Percentiles rank a stretch among this genome's conserved stretches.
Conservation (phyloP, 2,329 filamentous ascomycete genomes). For the Beauveria asiatica region DNA sequence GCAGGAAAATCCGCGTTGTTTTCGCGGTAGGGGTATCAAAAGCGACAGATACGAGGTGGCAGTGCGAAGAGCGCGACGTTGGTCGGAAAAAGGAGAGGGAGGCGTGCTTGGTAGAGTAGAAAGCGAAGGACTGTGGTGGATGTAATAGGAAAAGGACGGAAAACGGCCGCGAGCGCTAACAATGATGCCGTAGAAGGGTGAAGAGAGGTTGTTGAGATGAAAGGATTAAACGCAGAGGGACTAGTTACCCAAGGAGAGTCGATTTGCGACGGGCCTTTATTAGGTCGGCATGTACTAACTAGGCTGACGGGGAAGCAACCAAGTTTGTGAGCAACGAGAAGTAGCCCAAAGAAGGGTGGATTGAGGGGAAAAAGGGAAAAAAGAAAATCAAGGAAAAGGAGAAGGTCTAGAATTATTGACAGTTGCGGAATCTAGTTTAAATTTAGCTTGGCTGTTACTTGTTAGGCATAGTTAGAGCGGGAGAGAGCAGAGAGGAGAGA, state of each 20-base stretch:
- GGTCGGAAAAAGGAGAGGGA: not conserved
- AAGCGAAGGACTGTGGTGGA: not conserved
- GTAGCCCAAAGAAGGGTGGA: not conserved
- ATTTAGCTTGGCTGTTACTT: no score
- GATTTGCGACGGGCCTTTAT: not conserved
- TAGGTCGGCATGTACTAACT: not conserved
- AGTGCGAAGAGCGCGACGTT: not conserved
- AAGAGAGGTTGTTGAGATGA: not conserved
- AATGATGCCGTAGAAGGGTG: not conserved
- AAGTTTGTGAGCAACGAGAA: not conserved
- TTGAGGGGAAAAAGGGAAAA: not conserved
- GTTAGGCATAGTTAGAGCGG: no score
- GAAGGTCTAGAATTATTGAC: not conserved
- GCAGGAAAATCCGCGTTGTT: not conserved
- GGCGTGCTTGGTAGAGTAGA: not conserved
- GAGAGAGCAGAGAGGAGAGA: no score
- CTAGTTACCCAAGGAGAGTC: not conserved
- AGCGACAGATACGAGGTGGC: conserved; percentile 1
- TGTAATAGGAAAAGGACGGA: not conserved
- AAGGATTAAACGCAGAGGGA: conserved; percentile 4
- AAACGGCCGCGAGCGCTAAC: not conserved
- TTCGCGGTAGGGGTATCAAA: not conserved
- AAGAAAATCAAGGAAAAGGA: not conserved
- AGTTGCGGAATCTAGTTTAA: no score
- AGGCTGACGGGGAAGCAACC: not conserved